These are phyloP conservation scores for Phylloporus rhodoxanthus DNA, from an alignment of 768 basidiomycete species.

Conservation along the genomic window DNA sequence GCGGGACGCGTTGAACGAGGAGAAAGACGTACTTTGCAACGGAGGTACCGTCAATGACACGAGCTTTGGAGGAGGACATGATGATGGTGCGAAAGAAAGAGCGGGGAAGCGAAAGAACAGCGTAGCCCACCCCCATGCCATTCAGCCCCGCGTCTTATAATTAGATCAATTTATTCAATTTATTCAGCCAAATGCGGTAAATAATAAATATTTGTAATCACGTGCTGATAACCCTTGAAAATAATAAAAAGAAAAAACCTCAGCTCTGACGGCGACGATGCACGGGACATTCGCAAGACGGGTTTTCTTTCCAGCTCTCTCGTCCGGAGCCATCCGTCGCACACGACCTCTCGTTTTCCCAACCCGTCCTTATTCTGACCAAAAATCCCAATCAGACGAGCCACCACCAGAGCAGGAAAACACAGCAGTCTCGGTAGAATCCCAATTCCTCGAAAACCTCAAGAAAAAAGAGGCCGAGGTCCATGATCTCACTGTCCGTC, in stretches of 20 bases:
- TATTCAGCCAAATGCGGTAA: neutral
- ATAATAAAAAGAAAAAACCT: neutral
- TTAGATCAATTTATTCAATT: neutral
- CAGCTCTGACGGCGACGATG: slow-evolving; percentile 33
- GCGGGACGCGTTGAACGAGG: slow-evolving; percentile 8
- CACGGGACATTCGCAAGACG: slow-evolving; percentile 46
- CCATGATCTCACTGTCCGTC: slow-evolving; percentile 77
- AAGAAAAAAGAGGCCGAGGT: slow-evolving; percentile 78
- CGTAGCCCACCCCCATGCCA: slow-evolving; percentile 3
- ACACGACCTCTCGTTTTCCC: slow-evolving; percentile 19
- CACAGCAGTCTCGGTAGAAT: slow-evolving; percentile 30
- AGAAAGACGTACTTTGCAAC: slow-evolving; percentile 66
- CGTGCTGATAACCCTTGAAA: slow-evolving; percentile 12
- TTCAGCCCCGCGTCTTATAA: neutral
- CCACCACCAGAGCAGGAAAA: slow-evolving; percentile 14
- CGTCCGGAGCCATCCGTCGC: slow-evolving; percentile 43
- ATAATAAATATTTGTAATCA: slow-evolving; percentile 9
- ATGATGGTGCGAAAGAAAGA: slow-evolving; percentile 23
- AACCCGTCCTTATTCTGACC: slow-evolving; percentile 55
- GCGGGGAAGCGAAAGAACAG: slow-evolving; percentile 1
- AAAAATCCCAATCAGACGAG: slow-evolving; percentile 30
- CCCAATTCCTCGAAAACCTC: slow-evolving; percentile 46
- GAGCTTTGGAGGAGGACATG: slow-evolving; percentile 41
- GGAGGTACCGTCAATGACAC: slow-evolving; percentile 76
- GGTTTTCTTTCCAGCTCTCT: slow-evolving; percentile 52